Evolutionary conservation across 345 rosid genomes (phyloP).

Genomic region (Rhodomyrtus tomentosa): DNA sequence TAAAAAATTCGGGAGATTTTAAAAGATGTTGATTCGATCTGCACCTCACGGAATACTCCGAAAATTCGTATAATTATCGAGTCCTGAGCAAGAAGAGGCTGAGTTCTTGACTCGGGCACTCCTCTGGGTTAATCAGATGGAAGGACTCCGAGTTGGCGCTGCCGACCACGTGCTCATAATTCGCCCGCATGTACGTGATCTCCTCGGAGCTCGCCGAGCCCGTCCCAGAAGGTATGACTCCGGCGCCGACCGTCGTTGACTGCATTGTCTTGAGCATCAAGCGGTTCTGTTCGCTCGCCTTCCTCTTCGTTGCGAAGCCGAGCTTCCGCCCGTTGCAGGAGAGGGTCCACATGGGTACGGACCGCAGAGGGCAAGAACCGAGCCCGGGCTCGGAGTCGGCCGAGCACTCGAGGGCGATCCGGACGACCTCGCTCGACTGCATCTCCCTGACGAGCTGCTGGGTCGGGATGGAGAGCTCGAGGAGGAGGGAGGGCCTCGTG

Average conservation of each 20-base stretch:
- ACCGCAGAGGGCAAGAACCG: constrained; percentile 38
- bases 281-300: constrained; percentile 28
- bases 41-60: neutral
- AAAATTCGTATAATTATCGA: neutral
- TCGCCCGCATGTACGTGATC: constrained; percentile 77
- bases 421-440: constrained; percentile 50
- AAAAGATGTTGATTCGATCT: neutral
- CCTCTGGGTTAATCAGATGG: constrained; percentile 67
- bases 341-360: constrained; percentile 65
- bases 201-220: constrained; percentile 40
- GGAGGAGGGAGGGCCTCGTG: constrained; percentile 51
- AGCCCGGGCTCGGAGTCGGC: constrained; percentile 23
- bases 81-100: constrained; percentile 71
- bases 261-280: constrained; percentile 56
- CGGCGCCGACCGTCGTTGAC: constrained; percentile 75
- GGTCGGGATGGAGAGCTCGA: constrained; percentile 66
- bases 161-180: constrained; percentile 71
- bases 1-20: neutral
- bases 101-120: constrained; percentile 65
- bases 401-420: constrained; percentile 63
- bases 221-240: constrained; percentile 50
- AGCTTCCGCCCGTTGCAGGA: constrained; percentile 52
- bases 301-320: constrained; percentile 56
- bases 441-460: constrained; percentile 59
- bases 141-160: constrained; percentile 74